phyloP scores from a whole-genome alignment of 225 moss, liverwort and hornwort genomes.

The Marchantia paleacea region DNA sequence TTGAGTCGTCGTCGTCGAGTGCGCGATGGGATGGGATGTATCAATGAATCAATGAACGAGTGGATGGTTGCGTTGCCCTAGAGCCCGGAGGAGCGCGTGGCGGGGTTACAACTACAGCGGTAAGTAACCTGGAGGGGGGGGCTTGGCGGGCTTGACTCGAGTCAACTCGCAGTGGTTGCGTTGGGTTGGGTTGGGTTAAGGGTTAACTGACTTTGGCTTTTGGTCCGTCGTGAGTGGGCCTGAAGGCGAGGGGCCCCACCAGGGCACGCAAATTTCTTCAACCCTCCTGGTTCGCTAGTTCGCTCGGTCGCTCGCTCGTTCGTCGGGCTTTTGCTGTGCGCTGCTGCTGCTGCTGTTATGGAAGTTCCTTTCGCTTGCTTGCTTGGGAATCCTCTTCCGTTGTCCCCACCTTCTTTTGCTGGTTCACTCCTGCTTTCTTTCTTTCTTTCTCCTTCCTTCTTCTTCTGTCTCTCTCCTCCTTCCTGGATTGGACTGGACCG shows the following conservation, averaged over 20 bases:
- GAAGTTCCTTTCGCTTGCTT: neutral
- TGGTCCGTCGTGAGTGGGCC: neutral
- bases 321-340: neutral
- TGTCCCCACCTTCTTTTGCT: neutral
- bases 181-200: neutral
- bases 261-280: neutral
- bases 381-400: neutral
- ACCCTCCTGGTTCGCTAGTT: too few species aligned
- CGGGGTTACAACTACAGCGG: neutral
- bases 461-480: neutral
- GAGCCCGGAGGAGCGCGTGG: neutral
- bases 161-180: neutral
- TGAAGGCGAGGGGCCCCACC: neutral
- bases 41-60: neutral
- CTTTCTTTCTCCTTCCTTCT: neutral
- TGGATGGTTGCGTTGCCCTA: constrained; percentile 5
- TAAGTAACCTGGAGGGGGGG: neutral
- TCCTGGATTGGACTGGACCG: neutral
- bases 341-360: neutral
- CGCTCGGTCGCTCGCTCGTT: neutral
- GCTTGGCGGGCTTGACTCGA: too few species aligned
- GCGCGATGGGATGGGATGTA: neutral
- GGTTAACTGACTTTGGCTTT: neutral
- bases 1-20: neutral
- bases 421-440: neutral